Conservation (phyloP, 768 basidiomycete species). For the Lactarius trivialis region DNA sequence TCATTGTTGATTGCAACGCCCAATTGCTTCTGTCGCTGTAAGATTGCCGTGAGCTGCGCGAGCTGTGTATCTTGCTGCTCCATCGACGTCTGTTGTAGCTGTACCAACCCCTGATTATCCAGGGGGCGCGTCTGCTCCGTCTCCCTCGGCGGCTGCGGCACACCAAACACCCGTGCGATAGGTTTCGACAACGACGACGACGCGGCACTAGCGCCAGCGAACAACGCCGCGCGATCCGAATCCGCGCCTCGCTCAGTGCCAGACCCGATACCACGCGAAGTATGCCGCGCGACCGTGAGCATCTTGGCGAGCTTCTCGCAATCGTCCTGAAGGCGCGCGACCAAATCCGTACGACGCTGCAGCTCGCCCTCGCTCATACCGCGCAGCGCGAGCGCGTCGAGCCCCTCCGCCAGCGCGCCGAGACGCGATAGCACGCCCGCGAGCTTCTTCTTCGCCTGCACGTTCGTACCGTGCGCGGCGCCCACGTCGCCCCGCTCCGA, state of each 20-base stretch:
- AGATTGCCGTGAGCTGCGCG: slow-evolving; percentile 70
- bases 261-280: slow-evolving; percentile 34
- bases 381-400: slow-evolving; percentile 54
- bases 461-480: slow-evolving; percentile 71
- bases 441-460: slow-evolving; percentile 80
- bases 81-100: slow-evolving; percentile 75
- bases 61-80: slow-evolving; percentile 79
- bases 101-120: slow-evolving; percentile 74
- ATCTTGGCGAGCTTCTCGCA: slow-evolving; percentile 83
- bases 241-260: slow-evolving; percentile 39
- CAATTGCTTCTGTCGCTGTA: slow-evolving; percentile 78
- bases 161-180: slow-evolving; percentile 76
- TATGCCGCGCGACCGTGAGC: slow-evolving; percentile 67
- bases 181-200: slow-evolving; percentile 28
- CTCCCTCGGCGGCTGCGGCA: slow-evolving; percentile 53
- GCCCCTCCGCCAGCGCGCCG: slow-evolving; percentile 58
- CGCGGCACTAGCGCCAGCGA: slow-evolving; percentile 26
- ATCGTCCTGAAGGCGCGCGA: slow-evolving; percentile 83
- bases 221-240: slow-evolving; percentile 58
- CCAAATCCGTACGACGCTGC: slow-evolving; percentile 82
- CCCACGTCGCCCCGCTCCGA: slow-evolving; percentile 66
- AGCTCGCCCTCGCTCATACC: slow-evolving; percentile 92
- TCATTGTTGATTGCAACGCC: slow-evolving; percentile 83
- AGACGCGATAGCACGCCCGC: slow-evolving; percentile 73
- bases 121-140: slow-evolving; percentile 82